A percentile compares a stretch with the other conserved stretches of the same genome.
phyloP scores from a whole-genome alignment of 257 asterid genomes.

The Euphrasia confusa region DNA sequence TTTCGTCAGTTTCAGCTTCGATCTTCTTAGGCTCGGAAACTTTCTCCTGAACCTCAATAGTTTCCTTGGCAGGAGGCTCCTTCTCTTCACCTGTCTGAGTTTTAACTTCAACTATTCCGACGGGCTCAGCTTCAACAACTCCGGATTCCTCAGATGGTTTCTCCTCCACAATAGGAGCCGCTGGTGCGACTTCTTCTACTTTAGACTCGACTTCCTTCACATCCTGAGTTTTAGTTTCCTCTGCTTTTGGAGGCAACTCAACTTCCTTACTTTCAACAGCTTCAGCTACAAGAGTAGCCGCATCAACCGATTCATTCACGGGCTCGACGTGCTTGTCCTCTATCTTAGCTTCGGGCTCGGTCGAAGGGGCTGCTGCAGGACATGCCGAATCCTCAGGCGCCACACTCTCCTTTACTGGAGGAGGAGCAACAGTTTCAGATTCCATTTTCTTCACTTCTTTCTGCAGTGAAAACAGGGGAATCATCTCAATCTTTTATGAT shows the following conservation, averaged over 20 bases:
- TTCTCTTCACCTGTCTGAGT: constrained; percentile 1
- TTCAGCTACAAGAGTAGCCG: constrained; percentile 15
- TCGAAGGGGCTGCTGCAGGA: constrained; percentile 22
- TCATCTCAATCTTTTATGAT: no score
- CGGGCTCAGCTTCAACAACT: constrained; percentile 20
- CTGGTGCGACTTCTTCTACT: constrained; percentile 22
- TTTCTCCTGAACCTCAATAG: constrained; percentile 3
- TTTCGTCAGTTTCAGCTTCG: constrained; percentile 31
- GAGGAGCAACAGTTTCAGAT: constrained; percentile 28
- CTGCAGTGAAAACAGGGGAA: constrained; percentile 28
- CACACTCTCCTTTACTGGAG: constrained; percentile 29
- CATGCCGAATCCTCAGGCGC: constrained; percentile 30
- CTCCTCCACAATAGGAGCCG: constrained; percentile 34
- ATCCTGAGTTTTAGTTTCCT: not conserved
- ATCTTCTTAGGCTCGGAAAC: constrained; percentile 19
- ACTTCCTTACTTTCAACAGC: constrained; percentile 24
- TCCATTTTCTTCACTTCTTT: constrained; percentile 44
- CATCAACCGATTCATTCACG: not conserved
- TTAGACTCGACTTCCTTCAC: constrained; percentile 26
- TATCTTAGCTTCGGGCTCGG: constrained; percentile 30
- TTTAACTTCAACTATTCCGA: constrained; percentile 28
- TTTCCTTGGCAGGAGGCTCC: not conserved
- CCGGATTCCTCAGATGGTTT: constrained; percentile 26
- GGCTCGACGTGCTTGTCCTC: constrained; percentile 23
- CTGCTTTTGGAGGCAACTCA: constrained; percentile 32